phyloP scores from a whole-genome alignment of 176 grass and related monocot genomes.

The Saccharum officinarum region DNA sequence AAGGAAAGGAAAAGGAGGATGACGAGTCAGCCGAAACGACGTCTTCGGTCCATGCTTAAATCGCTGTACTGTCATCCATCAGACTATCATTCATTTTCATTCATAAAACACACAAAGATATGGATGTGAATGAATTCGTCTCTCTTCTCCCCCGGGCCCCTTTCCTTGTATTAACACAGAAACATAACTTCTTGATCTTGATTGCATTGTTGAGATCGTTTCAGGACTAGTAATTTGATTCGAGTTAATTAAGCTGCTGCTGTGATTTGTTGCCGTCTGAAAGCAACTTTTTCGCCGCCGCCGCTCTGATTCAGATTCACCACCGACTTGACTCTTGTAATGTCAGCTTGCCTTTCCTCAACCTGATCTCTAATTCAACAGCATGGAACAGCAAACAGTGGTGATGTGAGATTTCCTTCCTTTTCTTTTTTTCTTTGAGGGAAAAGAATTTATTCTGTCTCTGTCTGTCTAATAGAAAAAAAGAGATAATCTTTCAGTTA shows the following conservation, averaged over 20 bases:
- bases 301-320: not conserved
- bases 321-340: not conserved
- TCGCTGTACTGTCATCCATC: not conserved
- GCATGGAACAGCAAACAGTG: not conserved
- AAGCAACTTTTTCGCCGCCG: not conserved
- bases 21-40: slow-evolving; percentile 18
- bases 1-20: not conserved
- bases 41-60: slow-evolving; percentile 28
- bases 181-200: not conserved
- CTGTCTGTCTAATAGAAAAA: not conserved
- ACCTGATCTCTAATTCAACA: not conserved
- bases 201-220: not conserved
- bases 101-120: not conserved
- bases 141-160: too few species aligned
- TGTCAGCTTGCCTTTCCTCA: not conserved
- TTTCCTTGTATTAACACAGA: not conserved
- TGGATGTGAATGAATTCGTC: not conserved
- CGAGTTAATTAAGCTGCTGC: not conserved
- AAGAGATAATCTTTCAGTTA: not conserved
- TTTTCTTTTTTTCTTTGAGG: not conserved
- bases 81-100: not conserved
- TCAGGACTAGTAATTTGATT: slow-evolving; percentile 5
- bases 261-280: not conserved
- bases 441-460: not conserved
- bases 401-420: not conserved